Conservation (phyloP, 1,139 yeast species). For the Debaryomyces robertsiae region DNA sequence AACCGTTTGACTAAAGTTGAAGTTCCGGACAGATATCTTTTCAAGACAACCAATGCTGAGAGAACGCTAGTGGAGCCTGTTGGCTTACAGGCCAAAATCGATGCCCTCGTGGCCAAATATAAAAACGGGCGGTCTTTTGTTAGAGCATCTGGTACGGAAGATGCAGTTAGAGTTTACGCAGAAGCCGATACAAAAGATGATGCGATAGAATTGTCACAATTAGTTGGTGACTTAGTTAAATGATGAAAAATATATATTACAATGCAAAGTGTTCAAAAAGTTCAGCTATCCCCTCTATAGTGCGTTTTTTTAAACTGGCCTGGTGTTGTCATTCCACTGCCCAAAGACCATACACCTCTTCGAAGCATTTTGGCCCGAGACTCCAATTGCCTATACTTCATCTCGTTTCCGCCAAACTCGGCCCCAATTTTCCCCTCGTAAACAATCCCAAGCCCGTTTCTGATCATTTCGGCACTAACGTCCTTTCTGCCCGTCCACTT, state of each 20-base stretch:
- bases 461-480: conserved; percentile 84
- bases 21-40: conserved; percentile 78
- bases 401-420: conserved; percentile 80
- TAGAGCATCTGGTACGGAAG: conserved; percentile 97
- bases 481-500: conserved; percentile 76
- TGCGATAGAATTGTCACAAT: conserved; percentile 34
- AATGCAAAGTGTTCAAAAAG: conserved; percentile 1
- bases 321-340: conserved; percentile 64
- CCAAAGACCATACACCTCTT: conserved; percentile 73
- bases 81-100: conserved; percentile 77
- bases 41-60: conserved; percentile 90
- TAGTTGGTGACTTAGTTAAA: conserved; percentile 37
- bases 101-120: conserved; percentile 59
- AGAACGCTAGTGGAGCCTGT: conserved; percentile 73
- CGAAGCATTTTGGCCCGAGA: conserved; percentile 54
- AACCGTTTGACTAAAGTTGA: conserved; percentile 78
- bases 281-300: conserved; percentile 16
- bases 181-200: conserved; percentile 63
- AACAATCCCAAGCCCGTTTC: conserved; percentile 79
- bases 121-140: conserved; percentile 83
- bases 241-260: conserved; percentile 11
- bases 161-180: conserved; percentile 94
- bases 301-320: conserved; percentile 70
- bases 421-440: conserved; percentile 83
- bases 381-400: conserved; percentile 60